phyloP scores from a whole-genome alignment of 148 eudicot species.

The Mesembryanthemum crystallinum region DNA sequence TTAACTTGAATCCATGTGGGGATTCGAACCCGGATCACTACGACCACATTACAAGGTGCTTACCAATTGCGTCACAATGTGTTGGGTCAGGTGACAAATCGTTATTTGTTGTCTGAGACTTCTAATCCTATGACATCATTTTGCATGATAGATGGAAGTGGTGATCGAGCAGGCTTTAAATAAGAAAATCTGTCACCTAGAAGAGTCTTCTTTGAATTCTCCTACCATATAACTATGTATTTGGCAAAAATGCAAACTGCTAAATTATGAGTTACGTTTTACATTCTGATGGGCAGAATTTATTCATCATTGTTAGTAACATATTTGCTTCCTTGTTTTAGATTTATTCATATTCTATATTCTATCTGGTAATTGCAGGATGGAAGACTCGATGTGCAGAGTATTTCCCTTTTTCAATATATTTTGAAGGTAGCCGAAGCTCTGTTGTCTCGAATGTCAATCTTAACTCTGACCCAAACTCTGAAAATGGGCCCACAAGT shows the following conservation, averaged over 20 bases:
- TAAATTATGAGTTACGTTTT: neutral
- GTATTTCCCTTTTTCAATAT: slow-evolving; percentile 75
- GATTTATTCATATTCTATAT: neutral
- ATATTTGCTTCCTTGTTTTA: neutral
- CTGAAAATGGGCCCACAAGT: slow-evolving; percentile 49
- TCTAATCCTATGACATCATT: too few species aligned
- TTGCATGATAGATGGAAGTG: neutral
- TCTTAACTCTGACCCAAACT: slow-evolving; percentile 31
- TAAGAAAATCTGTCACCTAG: too few species aligned
- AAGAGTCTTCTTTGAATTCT: too few species aligned
- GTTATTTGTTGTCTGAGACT: too few species aligned
- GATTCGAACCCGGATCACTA: too few species aligned
- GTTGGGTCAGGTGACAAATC: too few species aligned
- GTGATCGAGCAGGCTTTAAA: neutral
- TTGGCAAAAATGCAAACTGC: too few species aligned
- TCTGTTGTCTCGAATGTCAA: slow-evolving; percentile 50
- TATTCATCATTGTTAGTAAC: neutral
- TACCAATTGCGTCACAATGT: too few species aligned
- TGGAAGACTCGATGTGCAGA: slow-evolving; percentile 80
- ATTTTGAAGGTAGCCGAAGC: slow-evolving; percentile 74
- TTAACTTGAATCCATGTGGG: too few species aligned
- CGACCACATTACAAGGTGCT: too few species aligned
- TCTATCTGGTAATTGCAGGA: slow-evolving; percentile 39
- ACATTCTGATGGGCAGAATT: neutral
- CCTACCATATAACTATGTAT: too few species aligned